Conservation (phyloP, 768 basidiomycete species). For the Xerocomellus intermedius region DNA sequence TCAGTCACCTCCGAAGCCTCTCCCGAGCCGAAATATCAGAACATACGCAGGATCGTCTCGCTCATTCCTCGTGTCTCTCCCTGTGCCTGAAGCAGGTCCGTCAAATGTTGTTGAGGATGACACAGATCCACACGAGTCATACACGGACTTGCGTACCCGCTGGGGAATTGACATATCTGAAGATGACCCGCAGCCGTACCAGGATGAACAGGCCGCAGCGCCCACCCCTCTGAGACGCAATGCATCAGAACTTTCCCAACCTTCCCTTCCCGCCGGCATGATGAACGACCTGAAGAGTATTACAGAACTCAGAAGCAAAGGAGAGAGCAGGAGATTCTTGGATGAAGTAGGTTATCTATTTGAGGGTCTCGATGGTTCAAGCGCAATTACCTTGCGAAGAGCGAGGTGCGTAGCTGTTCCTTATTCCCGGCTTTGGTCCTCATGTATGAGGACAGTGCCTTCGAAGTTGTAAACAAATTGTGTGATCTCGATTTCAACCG, state of each 20-base stretch:
- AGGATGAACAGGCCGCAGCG: neutral
- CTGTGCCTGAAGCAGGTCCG: constrained; percentile 31
- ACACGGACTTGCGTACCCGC: constrained; percentile 66
- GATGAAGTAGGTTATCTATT: constrained; percentile 86
- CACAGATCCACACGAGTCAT: constrained; percentile 63
- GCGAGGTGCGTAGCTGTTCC: constrained; percentile 50
- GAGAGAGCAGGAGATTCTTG: constrained; percentile 74
- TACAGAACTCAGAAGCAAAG: constrained; percentile 76
- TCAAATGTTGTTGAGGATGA: constrained; percentile 46
- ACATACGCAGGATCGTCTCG: constrained; percentile 78
- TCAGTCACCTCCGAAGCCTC: constrained; percentile 25
- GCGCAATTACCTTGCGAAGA: constrained; percentile 55
- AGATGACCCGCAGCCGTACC: constrained; percentile 54
- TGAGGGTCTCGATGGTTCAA: constrained; percentile 64
- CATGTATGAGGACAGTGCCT: constrained; percentile 46
- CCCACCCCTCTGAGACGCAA: constrained; percentile 16
- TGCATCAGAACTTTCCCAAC: constrained; percentile 37
- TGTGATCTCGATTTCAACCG: constrained; percentile 75
- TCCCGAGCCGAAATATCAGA: constrained; percentile 41
- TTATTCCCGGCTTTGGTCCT: neutral
- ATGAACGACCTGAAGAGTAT: constrained; percentile 78
- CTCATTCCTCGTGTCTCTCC: constrained; percentile 72
- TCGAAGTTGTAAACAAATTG: constrained; percentile 74
- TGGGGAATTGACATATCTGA: constrained; percentile 84
- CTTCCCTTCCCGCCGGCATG: constrained; percentile 52